Evolutionary conservation across 1,284 basidiomycete species (phyloP).

Genomic region (Peniophora sp.): DNA sequence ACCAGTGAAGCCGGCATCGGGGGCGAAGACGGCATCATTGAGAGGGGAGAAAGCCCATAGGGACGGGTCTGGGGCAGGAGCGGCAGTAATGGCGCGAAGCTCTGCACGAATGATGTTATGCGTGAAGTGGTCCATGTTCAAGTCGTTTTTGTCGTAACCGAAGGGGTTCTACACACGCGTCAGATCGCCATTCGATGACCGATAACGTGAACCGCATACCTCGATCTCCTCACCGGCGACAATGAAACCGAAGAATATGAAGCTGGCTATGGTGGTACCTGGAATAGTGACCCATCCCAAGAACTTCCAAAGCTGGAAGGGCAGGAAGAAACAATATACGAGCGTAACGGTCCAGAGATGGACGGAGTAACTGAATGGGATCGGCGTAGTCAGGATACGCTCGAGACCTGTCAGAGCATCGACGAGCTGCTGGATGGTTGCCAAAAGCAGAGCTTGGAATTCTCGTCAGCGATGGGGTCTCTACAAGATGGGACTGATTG

Average conservation of each 20-base stretch:
- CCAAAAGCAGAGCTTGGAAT: slow-evolving; percentile 41
- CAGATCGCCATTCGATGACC: slow-evolving; percentile 5
- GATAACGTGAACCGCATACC: slow-evolving; percentile 32
- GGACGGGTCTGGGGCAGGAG: slow-evolving; percentile 46
- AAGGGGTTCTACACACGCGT: neutral
- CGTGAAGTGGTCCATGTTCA: slow-evolving; percentile 35
- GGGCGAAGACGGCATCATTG: slow-evolving; percentile 47
- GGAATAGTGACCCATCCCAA: slow-evolving; percentile 65
- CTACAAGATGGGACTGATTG: neutral
- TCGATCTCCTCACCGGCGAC: slow-evolving; percentile 67
- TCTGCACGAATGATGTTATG: slow-evolving; percentile 36
- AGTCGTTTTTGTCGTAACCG: slow-evolving; percentile 61
- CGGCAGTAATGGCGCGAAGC: slow-evolving; percentile 46
- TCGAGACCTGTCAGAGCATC: slow-evolving; percentile 68
- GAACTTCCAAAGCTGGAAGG: slow-evolving; percentile 59
- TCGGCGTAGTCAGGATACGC: slow-evolving; percentile 71
- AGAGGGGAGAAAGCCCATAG: slow-evolving; percentile 51
- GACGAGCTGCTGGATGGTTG: slow-evolving; percentile 47
- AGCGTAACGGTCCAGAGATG: slow-evolving; percentile 59
- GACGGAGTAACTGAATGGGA: slow-evolving; percentile 67
- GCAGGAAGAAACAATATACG: slow-evolving; percentile 53
- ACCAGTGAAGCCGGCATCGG: slow-evolving; percentile 6
- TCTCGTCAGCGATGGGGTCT: no score
- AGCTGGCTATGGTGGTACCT: slow-evolving; percentile 40
- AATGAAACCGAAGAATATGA: slow-evolving; percentile 65